Evolutionary conservation across 345 rosid genomes (phyloP).

Genomic region (Pistacia atlantica): DNA sequence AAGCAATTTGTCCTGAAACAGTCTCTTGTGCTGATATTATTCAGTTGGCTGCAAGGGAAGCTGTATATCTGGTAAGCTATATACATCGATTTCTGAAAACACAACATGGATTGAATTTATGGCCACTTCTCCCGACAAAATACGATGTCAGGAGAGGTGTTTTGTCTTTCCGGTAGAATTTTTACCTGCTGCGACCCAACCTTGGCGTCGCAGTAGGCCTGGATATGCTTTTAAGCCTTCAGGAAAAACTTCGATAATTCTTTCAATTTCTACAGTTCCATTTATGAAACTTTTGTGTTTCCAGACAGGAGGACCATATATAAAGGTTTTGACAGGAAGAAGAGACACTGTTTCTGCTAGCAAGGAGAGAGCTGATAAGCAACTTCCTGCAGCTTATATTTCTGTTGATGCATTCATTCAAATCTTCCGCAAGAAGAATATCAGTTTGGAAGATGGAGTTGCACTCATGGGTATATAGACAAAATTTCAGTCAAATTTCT

Average conservation of each 20-base stretch:
- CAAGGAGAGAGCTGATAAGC: slow-evolving; percentile 1
- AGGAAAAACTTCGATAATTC: too few species aligned
- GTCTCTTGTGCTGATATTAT: slow-evolving; percentile 14
- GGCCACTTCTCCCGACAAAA: too few species aligned
- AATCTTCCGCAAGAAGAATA: background rate
- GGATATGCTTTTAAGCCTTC: too few species aligned
- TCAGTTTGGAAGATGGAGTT: slow-evolving; percentile 16
- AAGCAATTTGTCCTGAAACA: slow-evolving; percentile 13
- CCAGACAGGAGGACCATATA: slow-evolving; percentile 7
- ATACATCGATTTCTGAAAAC: background rate
- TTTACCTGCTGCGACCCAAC: too few species aligned
- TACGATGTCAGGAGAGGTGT: too few species aligned
- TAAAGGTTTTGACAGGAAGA: slow-evolving; percentile 14
- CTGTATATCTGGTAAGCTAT: slow-evolving; percentile 1
- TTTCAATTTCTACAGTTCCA: too few species aligned
- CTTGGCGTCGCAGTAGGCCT: too few species aligned
- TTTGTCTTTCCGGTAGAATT: too few species aligned
- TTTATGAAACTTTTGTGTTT: background rate
- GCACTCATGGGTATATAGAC: slow-evolving; percentile 12
- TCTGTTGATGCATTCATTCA: background rate
- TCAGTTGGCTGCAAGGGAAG: slow-evolving; percentile 16
- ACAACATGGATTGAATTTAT: too few species aligned
- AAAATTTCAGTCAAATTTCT: too few species aligned
- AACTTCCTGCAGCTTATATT: background rate
- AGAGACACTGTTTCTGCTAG: slow-evolving; percentile 2